Evolutionary conservation across 2,329 filamentous ascomycete species (phyloP), one percentile per base, ranked within the genome.

Genomic region (Colletotrichum magnum): DNA sequence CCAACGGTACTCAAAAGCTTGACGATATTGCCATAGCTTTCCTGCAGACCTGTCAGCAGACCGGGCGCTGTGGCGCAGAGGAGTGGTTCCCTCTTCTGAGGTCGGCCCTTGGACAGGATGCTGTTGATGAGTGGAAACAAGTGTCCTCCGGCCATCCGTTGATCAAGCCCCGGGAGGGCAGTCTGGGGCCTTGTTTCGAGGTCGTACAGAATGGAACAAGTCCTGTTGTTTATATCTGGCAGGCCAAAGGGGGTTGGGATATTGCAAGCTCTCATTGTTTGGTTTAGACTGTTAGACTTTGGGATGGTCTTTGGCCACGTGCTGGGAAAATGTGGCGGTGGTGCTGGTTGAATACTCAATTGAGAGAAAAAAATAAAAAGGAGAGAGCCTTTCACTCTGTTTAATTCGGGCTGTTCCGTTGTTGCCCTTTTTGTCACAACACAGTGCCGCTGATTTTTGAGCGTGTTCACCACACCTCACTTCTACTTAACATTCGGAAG

Each of bases 151-250:
- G 47, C 0, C n/a, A 45, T 1, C 56, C 54, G 0, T 43, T 59
- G 2, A 36, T 65, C 2, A 28, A 36, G 5, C 62, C 15, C 1
- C 9, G 12, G 0, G 54, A 51, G 15, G 62, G 56, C 47, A 65
- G 62, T n/a, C 24, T 65, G n/a, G 62, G 62, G 2, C 62, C 62
- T 32, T 65, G 56, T 45, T 65, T 65, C 28, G 54, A 65, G 6
- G 56, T 65, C 2, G 13, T 21, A 5, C 54, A 58, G 24, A 65
- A 59, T 13, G 36, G 48, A 1, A 59, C 36, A 6, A 53, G 26
- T 6, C 62, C 62, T 21, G 10, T 32, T 28, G 47, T 59, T n/a
- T 65, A 52, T 2, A 13, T 53, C 13, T 65, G 56, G 62, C 12
- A 59, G 28, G 24, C 7, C 13, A 65, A 41, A 32, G 56, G 59